Conservation (phyloP, 1,139 yeast species). For the Yamadazyma dendronema region DNA sequence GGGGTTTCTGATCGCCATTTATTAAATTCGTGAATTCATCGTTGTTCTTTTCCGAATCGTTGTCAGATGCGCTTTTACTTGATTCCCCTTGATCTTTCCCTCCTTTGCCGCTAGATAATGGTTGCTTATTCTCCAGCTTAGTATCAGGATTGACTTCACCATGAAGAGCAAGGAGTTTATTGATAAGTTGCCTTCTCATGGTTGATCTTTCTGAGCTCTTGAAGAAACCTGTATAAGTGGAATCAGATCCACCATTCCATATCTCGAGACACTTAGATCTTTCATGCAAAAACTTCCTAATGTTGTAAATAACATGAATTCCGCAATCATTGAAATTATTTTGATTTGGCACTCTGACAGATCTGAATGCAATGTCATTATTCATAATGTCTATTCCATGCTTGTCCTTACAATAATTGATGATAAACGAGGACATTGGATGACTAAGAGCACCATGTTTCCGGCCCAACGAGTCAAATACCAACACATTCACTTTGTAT, state of each 20-base stretch:
- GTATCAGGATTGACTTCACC: not conserved
- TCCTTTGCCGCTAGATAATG: no score
- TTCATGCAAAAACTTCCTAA: constrained; percentile 58
- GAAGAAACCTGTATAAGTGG: constrained; percentile 22
- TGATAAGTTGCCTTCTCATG: constrained; percentile 31
- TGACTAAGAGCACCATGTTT: constrained; percentile 51
- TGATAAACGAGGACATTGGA: constrained; percentile 63
- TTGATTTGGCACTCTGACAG: constrained; percentile 76
- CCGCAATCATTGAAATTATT: constrained; percentile 95
- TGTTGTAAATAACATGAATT: constrained; percentile 81
- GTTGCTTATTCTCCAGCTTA: not conserved
- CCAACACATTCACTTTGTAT: constrained; percentile 45
- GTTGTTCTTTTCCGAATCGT: no score
- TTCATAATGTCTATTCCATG: constrained; percentile 47
- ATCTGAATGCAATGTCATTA: constrained; percentile 40
- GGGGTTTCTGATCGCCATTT: no score
- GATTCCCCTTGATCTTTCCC: no score
- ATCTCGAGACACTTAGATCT: constrained; percentile 49
- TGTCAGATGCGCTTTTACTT: no score
- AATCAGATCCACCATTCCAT: constrained; percentile 34
- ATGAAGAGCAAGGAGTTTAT: constrained; percentile 27
- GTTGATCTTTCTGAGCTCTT: constrained; percentile 31
- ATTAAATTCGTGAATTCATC: no score
- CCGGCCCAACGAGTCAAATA: constrained; percentile 75
- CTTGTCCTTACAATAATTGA: constrained; percentile 68